Conservation (phyloP, 176 grass and related monocot genomes). For the Alopecurus myosuroides region DNA sequence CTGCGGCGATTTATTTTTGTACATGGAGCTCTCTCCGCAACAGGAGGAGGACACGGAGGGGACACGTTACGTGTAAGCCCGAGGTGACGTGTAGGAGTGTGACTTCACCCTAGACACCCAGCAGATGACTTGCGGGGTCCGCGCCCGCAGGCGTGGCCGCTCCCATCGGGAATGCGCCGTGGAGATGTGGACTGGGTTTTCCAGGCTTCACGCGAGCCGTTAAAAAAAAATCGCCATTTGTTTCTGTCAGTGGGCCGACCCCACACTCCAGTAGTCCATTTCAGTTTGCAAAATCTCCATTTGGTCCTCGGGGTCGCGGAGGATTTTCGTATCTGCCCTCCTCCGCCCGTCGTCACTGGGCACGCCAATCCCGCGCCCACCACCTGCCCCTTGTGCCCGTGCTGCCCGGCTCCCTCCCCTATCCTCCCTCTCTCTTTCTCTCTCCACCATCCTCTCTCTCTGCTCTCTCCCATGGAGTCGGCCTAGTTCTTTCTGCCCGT, state of each 20-base stretch:
- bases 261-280: no score
- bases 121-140: not conserved
- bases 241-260: no score
- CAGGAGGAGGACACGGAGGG: not conserved
- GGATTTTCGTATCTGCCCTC: conserved; percentile 25
- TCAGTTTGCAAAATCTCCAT: not conserved
- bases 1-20: not conserved
- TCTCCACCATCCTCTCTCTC: conserved; percentile 11
- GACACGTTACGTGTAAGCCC: not conserved
- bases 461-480: conserved; percentile 18
- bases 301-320: not conserved
- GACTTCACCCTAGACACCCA: not conserved
- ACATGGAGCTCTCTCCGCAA: not conserved
- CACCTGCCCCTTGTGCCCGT: conserved; percentile 49
- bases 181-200: not conserved
- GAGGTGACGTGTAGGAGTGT: not conserved
- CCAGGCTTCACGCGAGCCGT: not conserved
- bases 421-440: not conserved
- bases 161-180: not conserved
- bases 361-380: conserved; percentile 17
- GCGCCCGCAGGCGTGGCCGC: not conserved
- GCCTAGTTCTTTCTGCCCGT: conserved; percentile 28
- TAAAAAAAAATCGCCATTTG: no score
- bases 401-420: conserved; percentile 39
- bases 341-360: not conserved